These are phyloP conservation scores for Hypoxylon sp. DNA, from an alignment of 2,329 filamentous ascomycete genomes.

Conservation along the genomic window DNA sequence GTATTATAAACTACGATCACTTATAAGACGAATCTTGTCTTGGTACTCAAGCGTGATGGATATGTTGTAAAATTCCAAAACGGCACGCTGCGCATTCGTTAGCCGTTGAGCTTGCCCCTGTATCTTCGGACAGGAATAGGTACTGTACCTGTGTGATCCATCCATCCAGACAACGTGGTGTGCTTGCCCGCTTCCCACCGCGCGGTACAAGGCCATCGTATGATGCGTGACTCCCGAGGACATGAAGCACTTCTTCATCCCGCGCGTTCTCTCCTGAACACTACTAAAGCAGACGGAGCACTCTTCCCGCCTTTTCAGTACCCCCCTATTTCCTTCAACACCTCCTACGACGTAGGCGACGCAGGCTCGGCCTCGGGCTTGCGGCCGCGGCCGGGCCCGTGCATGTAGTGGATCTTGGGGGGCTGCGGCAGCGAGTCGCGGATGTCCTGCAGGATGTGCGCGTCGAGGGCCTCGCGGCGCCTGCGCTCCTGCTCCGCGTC, in stretches of 20 bases:
- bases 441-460: conserved; percentile 40
- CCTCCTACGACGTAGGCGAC: not conserved
- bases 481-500: conserved; percentile 40
- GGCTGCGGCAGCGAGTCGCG: conserved; percentile 42
- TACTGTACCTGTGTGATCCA: too few species aligned
- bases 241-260: too few species aligned
- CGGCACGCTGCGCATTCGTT: not conserved
- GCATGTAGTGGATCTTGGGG: conserved; percentile 40
- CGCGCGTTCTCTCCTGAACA: too few species aligned
- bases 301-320: too few species aligned
- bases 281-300: too few species aligned
- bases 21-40: not conserved
- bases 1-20: conserved; percentile 15
- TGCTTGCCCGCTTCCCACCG: too few species aligned
- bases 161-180: too few species aligned
- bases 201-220: too few species aligned
- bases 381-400: conserved; percentile 37
- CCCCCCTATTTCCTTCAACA: too few species aligned
- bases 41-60: not conserved
- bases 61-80: not conserved
- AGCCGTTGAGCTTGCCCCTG: too few species aligned
- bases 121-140: not conserved
- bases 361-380: conserved; percentile 30
- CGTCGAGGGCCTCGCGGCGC: conserved; percentile 42
- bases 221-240: too few species aligned